A percentile compares a stretch with the other conserved stretches of the same genome.
Evolutionary conservation across 202 grass and related monocot genomes (phyloP).

Genomic region (Carex arenaria): DNA sequence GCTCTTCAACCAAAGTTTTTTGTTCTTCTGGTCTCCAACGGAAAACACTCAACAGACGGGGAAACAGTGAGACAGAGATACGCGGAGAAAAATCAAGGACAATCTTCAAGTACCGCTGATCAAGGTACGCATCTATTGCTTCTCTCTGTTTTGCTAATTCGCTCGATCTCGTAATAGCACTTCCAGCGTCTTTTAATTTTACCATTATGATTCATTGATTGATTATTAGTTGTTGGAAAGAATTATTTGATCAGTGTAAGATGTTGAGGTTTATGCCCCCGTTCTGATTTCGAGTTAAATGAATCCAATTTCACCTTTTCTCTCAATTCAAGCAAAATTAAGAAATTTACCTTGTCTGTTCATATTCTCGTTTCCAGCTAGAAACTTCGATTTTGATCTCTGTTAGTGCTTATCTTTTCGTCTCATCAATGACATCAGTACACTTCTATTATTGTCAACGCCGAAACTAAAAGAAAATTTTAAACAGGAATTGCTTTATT

Average conservation of each 20-base stretch:
- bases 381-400: background rate
- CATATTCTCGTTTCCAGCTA: background rate
- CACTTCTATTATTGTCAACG: background rate
- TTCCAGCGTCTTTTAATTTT: background rate
- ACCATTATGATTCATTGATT: background rate
- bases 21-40: background rate
- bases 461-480: background rate
- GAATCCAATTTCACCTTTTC: background rate
- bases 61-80: background rate
- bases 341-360: background rate
- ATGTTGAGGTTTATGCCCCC: background rate
- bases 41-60: background rate
- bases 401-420: background rate
- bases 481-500: background rate
- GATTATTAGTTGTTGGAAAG: background rate
- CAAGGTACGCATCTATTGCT: conserved; percentile 1
- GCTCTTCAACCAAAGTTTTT: background rate
- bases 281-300: background rate
- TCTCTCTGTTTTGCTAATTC: conserved; percentile 3
- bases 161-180: background rate
- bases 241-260: background rate
- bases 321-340: background rate
- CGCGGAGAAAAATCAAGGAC: background rate
- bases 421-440: background rate
- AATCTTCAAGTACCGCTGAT: background rate